Percentiles rank a stretch among this genome's conserved stretches.
These are phyloP conservation scores for Colletotrichum godetiae DNA, from an alignment of 2,329 filamentous ascomycete species.

Conservation along the genomic window DNA sequence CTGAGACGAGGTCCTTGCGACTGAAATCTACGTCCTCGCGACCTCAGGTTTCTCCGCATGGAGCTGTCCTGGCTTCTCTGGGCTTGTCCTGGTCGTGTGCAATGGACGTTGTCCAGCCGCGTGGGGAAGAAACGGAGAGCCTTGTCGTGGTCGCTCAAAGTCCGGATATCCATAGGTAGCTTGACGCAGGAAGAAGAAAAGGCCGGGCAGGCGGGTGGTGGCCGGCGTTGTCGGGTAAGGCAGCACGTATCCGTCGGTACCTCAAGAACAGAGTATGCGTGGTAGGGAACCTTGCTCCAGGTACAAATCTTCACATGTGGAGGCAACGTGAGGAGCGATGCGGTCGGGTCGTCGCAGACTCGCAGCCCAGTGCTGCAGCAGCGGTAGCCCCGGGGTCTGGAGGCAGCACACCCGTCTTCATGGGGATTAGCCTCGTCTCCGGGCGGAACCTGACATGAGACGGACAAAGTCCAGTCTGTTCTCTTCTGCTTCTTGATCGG, in stretches of 20 bases:
- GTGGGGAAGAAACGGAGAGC: background rate
- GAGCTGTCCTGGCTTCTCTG: background rate
- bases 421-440: conserved; percentile 19
- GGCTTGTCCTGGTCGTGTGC: background rate
- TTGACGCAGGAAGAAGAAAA: conserved; percentile 12
- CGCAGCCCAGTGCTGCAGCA: conserved; percentile 6
- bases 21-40: background rate
- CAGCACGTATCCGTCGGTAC: too few relatives aligned
- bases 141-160: background rate
- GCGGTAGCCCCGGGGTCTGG: conserved; percentile 17
- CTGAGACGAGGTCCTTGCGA: conserved; percentile 15
- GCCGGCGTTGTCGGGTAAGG: background rate
- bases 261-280: too few relatives aligned
- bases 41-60: background rate
- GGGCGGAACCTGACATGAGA: background rate
- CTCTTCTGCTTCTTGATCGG: background rate
- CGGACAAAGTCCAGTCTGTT: conserved; percentile 20
- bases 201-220: conserved; percentile 1
- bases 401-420: conserved; percentile 1
- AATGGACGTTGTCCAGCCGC: background rate
- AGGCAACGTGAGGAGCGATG: background rate
- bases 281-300: background rate
- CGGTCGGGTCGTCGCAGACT: background rate
- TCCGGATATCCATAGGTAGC: background rate
- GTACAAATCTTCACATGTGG: conserved; percentile 20